Base-by-base conservation (phyloP, 176 grass and related monocot genomes). In the Musa schizocarpa region DNA sequence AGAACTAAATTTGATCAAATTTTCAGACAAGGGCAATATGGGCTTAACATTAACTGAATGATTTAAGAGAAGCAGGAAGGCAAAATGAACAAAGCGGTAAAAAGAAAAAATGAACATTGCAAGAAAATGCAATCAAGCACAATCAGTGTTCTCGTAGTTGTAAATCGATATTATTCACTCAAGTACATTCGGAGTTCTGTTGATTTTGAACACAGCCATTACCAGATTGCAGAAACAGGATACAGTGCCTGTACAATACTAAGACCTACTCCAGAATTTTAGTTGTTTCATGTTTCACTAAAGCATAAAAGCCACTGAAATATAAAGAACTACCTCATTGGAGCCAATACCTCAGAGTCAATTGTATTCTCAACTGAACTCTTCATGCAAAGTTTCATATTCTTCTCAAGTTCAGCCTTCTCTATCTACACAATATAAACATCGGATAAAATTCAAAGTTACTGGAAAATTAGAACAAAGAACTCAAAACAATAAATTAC, bases 351-450 rank as follows among this genome's bases (percentile, higher is more conserved):
- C 34, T 43, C 34, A 79, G 63, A 78, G 59, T 67, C 63, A 53
- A 58, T 74, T 68, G 49, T 71, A 62, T 86, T 95, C 72, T 89
- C 74, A 52, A 67, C 73, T 50, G 75, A 68, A 61, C 21, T 86
- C 72, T 78, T 88, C 71, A 72, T 76, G 43, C 11, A 53, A 61
- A 50, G 34, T 23, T 50, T 77, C 12, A 81, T 43, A 86, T 88
- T 84, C 58, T 72, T 74, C 65, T 92, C 79, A 74, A 99, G 80
- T 79, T 83, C 87, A 24, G 71, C 73, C 83, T 89, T 90, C 82
- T 84, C 78, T 84, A 74, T 48, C 96, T 99, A 72, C 75, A 87
- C 27, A 73, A 80, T 50, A 77, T 74, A 86, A 50, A 70, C 0
- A n/a, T 50, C 20, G 29, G 11, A 17, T 19, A 70, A 14, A 17